Evolutionary conservation across 805 yeast genomes (phyloP), one percentile per base, ranked within the genome.

Genomic region (Ogataea ramenticola): DNA sequence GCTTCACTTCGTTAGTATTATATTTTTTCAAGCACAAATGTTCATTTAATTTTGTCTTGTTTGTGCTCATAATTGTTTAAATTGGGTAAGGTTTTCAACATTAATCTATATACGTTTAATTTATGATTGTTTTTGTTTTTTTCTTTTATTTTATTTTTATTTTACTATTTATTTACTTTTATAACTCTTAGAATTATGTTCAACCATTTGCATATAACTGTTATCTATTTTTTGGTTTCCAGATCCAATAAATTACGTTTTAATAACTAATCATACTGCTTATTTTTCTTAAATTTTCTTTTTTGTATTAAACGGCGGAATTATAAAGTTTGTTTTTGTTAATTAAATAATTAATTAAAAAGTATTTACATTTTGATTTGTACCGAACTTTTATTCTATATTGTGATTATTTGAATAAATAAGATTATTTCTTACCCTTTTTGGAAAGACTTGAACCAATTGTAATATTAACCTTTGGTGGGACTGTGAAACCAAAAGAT

Each of bases 391-490:
- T n/a, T n/a, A n/a, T n/a, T n/a, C n/a, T n/a, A n/a, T n/a, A n/a
- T n/a, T n/a, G n/a, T n/a, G n/a, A n/a, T n/a, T n/a, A n/a, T n/a
- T n/a, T n/a, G n/a, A n/a, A n/a, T n/a, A n/a, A n/a, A n/a, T n/a
- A n/a, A n/a, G n/a, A n/a, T 37, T 39, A 39, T 29, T 39, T 39
- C 33, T 37, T 37, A n/a, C 17, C 19, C 14, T 53, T 43, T 43
- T 59, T 58, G n/a, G 59, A 48, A 6, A 55, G 52, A 62, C 96
- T 86, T 40, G 96, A 88, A 21, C 98, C 98, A 54, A 93, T 89
- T 35, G 96, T 82, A 50, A 93, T 89, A 60, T 93, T 93, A 43
- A 93, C 99, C 70, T 89, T 89, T 51, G 99, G 99, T 40, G 99
- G 98, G 22, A 87, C 82, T 33, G 82, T 80, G 68, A 93, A 93